Evolutionary conservation across 1,139 yeast genomes (phyloP).

Genomic region (Torulaspora globosa): DNA sequence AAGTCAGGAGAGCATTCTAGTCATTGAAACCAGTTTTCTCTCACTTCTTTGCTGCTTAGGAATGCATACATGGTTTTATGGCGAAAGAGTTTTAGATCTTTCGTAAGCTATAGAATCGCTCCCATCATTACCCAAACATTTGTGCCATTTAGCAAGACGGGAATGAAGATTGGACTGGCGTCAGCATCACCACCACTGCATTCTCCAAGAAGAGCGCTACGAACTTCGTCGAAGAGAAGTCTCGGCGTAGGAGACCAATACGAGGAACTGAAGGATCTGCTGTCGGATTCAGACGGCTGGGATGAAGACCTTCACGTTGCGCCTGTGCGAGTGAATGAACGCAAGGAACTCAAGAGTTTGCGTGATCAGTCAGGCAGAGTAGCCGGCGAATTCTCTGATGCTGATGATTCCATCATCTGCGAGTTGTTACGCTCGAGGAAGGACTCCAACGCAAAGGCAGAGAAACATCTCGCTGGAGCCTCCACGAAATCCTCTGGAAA

Average conservation of each 20-base stretch:
- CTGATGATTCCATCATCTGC: slow-evolving; percentile 15
- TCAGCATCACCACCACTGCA: slow-evolving; percentile 6
- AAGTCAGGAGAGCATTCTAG: not conserved
- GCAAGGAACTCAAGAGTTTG: not conserved
- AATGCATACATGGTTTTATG: slow-evolving; percentile 11
- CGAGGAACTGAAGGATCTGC: slow-evolving; percentile 22
- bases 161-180: slow-evolving; percentile 9
- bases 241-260: slow-evolving; percentile 7
- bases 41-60: not conserved
- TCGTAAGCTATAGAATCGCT: not conserved
- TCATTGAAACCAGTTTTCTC: not conserved
- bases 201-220: not conserved
- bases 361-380: not conserved
- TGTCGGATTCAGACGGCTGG: slow-evolving; percentile 33
- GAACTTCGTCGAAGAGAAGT: slow-evolving; percentile 1
- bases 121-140: not conserved
- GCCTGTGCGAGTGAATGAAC: not conserved
- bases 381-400: slow-evolving; percentile 13
- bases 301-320: slow-evolving; percentile 12
- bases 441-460: not conserved
- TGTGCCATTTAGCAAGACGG: slow-evolving; percentile 1
- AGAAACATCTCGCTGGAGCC: slow-evolving; percentile 13
- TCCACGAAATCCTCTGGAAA: slow-evolving; percentile 7
- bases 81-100: slow-evolving; percentile 1
- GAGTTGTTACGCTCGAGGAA: slow-evolving; percentile 11